Conservation (phyloP, 177 flowering plant species). For the Vitis hybrid region DNA sequence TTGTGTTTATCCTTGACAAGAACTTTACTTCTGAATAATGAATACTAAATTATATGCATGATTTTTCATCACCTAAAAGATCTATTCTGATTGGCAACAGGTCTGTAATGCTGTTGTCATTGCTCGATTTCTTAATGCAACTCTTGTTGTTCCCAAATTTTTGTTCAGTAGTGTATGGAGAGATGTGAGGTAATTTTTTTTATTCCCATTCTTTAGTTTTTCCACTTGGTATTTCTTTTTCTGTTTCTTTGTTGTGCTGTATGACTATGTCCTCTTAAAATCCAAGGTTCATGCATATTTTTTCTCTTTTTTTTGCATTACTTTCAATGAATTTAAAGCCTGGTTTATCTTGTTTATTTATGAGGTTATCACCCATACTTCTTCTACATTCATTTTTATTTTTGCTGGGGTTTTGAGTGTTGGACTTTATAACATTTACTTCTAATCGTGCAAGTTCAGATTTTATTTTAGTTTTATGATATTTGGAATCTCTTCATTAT, state of each 20-base stretch:
- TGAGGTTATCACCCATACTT: too few relatives aligned
- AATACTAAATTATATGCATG: not conserved
- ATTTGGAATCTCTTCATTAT: too few relatives aligned
- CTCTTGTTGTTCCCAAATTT: conserved; percentile 87
- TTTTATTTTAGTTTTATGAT: too few relatives aligned
- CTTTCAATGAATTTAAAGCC: too few relatives aligned
- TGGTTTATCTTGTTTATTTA: too few relatives aligned
- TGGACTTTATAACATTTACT: too few relatives aligned
- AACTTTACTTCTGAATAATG: not conserved
- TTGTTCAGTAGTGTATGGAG: conserved; percentile 92
- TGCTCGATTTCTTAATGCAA: conserved; percentile 88
- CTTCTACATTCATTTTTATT: too few relatives aligned
- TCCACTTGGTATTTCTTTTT: not conserved
- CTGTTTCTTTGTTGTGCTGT: not conserved
- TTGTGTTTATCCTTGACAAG: conserved; percentile 4
- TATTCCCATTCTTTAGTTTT: not conserved
- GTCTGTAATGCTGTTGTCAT: conserved; percentile 91
- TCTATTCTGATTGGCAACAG: conserved; percentile 35
- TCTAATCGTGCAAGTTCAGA: too few relatives aligned
- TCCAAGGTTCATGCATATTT: not conserved
- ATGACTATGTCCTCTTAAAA: not conserved
- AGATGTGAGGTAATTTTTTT: conserved; percentile 67
- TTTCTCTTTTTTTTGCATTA: not conserved
- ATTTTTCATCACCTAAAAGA: conserved; percentile 13
- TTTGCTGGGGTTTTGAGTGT: too few relatives aligned